A percentile compares a stretch with the other conserved stretches of the same genome.
Evolutionary conservation across 192 early-diverging fungal genomes (phyloP).

Genomic region (Ambispora gerdemannii): DNA sequence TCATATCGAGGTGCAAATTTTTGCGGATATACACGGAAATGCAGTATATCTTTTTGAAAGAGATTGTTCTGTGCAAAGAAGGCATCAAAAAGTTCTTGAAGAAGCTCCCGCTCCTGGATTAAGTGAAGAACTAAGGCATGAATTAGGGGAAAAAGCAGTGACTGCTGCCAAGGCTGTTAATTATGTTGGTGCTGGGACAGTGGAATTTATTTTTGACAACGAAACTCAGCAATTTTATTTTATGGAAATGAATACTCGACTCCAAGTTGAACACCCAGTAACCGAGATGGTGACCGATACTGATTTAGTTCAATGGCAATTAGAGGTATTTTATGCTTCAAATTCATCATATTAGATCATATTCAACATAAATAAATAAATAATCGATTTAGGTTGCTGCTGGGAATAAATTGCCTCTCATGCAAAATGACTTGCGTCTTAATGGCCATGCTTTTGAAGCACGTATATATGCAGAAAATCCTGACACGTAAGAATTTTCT

Average conservation of each 20-base stretch:
- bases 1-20: conserved; percentile 95
- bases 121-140: conserved; percentile 61
- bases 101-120: conserved; percentile 92
- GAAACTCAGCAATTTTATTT: conserved; percentile 87
- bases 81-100: conserved; percentile 96
- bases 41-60: conserved; percentile 92
- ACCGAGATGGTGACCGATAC: conserved; percentile 95
- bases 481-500: conserved; percentile 52
- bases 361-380: no score
- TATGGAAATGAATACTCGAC: conserved; percentile 97
- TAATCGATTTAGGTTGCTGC: conserved; percentile 70
- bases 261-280: conserved; percentile 95
- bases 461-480: conserved; percentile 97
- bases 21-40: conserved; percentile 86
- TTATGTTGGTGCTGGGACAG: conserved; percentile 93
- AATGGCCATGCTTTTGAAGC: conserved; percentile 95
- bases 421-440: conserved; percentile 67
- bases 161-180: conserved; percentile 89
- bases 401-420: conserved; percentile 77
- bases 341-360: conserved; percentile 1
- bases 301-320: conserved; percentile 94
- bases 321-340: conserved; percentile 51
- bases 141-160: conserved; percentile 85
- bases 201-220: conserved; percentile 96
- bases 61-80: conserved; percentile 91